A percentile compares a stretch with the other conserved stretches of the same genome.
These are phyloP conservation scores for Aegilops umbellulata DNA, from an alignment of 176 grass and related monocot genomes.

Conservation along the genomic window DNA sequence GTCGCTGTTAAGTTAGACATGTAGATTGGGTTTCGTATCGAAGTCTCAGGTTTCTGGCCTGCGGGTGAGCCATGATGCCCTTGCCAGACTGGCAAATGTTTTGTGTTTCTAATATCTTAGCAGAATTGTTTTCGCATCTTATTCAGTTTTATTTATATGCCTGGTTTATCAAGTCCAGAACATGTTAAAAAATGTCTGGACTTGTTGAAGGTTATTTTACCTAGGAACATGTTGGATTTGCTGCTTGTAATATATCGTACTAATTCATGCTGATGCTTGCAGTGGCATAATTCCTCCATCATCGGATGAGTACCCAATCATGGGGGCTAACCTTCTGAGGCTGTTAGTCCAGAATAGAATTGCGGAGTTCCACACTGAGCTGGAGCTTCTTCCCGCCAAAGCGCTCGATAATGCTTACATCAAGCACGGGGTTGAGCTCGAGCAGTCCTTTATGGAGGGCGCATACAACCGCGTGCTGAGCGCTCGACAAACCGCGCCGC, in stretches of 20 bases:
- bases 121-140: background rate
- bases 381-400: constrained; percentile 71
- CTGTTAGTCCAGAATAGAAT: constrained; percentile 98
- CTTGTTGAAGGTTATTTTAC: background rate
- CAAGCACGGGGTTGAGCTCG: constrained; percentile 75
- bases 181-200: background rate
- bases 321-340: constrained; percentile 77
- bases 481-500: constrained; percentile 65
- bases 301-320: constrained; percentile 66
- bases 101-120: background rate
- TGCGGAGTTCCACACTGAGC: constrained; percentile 91
- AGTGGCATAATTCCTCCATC: constrained; percentile 81
- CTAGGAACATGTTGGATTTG: background rate
- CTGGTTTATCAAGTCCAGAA: background rate
- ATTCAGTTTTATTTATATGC: background rate
- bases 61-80: background rate
- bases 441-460: constrained; percentile 90
- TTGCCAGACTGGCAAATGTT: background rate
- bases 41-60: background rate
- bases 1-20: too few species aligned
- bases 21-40: background rate
- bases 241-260: constrained; percentile 6
- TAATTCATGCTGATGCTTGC: constrained; percentile 32
- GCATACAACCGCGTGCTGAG: constrained; percentile 79
- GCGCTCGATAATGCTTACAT: constrained; percentile 74